Evolutionary conservation across 78 protist species (phyloP).

Genomic region (Dictyostelium firmibasis): DNA sequence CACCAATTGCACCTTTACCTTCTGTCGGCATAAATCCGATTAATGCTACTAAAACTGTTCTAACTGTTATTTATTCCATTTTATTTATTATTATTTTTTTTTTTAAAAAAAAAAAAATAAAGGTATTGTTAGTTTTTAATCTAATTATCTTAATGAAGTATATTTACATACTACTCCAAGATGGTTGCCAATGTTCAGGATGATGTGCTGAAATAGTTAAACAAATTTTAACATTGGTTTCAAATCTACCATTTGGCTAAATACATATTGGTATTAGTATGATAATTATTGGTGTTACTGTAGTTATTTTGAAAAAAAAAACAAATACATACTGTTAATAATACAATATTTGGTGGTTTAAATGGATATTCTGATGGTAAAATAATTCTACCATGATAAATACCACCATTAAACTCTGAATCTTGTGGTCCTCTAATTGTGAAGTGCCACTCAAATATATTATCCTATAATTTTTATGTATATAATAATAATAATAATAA

Average conservation of each 20-base stretch:
- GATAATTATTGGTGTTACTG: not conserved
- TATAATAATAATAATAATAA: too few species aligned
- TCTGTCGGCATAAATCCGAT: constrained; percentile 90
- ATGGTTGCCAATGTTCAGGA: constrained; percentile 97
- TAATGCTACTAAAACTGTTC: constrained; percentile 92
- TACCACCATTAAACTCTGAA: constrained; percentile 90
- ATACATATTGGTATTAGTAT: not conserved
- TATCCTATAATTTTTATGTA: constrained; percentile 36
- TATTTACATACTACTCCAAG: constrained; percentile 90
- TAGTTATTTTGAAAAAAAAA: too few species aligned
- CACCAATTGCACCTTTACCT: constrained; percentile 94
- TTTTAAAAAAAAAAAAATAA: too few species aligned
- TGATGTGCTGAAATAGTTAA: constrained; percentile 92
- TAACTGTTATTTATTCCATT: too few species aligned
- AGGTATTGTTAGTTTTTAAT: not conserved
- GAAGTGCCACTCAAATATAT: constrained; percentile 97
- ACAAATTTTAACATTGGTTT: constrained; percentile 92
- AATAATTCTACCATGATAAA: constrained; percentile 96
- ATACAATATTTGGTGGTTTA: constrained; percentile 90
- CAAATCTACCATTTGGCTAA: constrained; percentile 95
- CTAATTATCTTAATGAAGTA: not conserved
- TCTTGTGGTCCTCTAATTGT: constrained; percentile 95
- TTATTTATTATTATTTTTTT: too few species aligned
- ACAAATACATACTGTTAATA: constrained; percentile 86
- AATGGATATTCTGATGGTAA: constrained; percentile 96